These are phyloP conservation scores for Diutina rugosa DNA, from an alignment of 1,139 yeast species.

Conservation along the genomic window DNA sequence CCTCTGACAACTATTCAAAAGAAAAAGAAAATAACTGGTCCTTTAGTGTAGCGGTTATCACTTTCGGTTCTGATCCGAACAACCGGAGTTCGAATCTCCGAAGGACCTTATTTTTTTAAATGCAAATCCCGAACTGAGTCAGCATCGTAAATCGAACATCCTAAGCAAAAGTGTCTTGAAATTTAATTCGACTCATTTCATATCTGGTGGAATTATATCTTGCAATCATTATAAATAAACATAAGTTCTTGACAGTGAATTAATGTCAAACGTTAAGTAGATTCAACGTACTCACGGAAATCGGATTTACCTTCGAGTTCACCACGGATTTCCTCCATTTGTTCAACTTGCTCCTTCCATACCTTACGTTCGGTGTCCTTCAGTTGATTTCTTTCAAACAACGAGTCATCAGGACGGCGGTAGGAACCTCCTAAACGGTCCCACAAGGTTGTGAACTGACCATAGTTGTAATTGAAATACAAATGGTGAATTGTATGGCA, in stretches of 20 bases:
- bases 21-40: not conserved
- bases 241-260: not conserved
- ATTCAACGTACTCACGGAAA: conserved; percentile 27
- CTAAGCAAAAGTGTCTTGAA: too few relatives aligned
- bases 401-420: conserved; percentile 80
- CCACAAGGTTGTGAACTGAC: conserved; percentile 97
- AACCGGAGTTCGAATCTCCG: conserved; percentile 1
- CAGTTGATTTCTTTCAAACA: conserved; percentile 49
- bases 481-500: conserved; percentile 95
- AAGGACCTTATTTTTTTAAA: not conserved
- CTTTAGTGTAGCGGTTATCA: conserved; percentile 2
- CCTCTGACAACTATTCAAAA: too few relatives aligned
- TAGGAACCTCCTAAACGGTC: conserved; percentile 91
- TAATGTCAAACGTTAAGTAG: not conserved
- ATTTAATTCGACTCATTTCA: too few relatives aligned
- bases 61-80: conserved; percentile 3
- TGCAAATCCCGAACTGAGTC: not conserved
- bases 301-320: conserved; percentile 65
- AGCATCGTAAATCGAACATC: too few relatives aligned
- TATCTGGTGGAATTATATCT: too few relatives aligned
- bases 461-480: conserved; percentile 94
- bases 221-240: not conserved
- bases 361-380: conserved; percentile 31
- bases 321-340: conserved; percentile 72
- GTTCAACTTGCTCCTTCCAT: conserved; percentile 61